These are phyloP conservation scores for Hemileia vastatrix DNA, from an alignment of 1,284 basidiomycete genomes.

Conservation along the genomic window DNA sequence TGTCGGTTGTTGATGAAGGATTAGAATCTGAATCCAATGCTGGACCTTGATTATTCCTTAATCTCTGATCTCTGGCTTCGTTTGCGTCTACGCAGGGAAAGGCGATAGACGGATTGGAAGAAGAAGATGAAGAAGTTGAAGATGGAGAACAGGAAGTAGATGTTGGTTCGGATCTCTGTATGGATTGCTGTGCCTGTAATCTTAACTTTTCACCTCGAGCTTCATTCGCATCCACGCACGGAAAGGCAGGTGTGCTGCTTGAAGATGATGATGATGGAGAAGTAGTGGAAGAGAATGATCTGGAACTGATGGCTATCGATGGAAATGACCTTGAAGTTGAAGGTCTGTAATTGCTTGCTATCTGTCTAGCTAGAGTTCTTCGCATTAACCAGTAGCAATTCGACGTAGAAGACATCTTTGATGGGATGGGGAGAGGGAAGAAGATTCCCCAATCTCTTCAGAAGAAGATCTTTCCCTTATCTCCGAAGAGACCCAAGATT, in stretches of 20 bases:
- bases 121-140: slow-evolving; percentile 45
- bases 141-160: slow-evolving; percentile 54
- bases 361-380: too few species aligned
- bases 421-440: slow-evolving; percentile 14
- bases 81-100: slow-evolving; percentile 17
- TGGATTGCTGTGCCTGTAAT: slow-evolving; percentile 1
- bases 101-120: slow-evolving; percentile 18
- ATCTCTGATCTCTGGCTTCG: slow-evolving; percentile 8
- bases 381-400: too few species aligned
- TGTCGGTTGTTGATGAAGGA: not conserved
- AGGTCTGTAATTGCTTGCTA: too few species aligned
- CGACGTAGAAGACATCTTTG: not conserved
- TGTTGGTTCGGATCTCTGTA: slow-evolving; percentile 48
- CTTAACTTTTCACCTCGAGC: slow-evolving; percentile 8
- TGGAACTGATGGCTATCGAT: slow-evolving; percentile 51
- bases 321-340: not conserved
- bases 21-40: not conserved
- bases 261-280: slow-evolving; percentile 56
- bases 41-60: too few species aligned
- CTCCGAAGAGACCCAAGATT: not conserved
- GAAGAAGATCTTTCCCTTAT: slow-evolving; percentile 13
- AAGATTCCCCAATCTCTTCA: slow-evolving; percentile 14
- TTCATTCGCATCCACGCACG: slow-evolving; percentile 16
- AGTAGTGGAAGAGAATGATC: slow-evolving; percentile 56
- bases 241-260: slow-evolving; percentile 17